Evolutionary conservation across 169 alveolate species (phyloP).

Genomic region (Plasmodium blacklocki): DNA sequence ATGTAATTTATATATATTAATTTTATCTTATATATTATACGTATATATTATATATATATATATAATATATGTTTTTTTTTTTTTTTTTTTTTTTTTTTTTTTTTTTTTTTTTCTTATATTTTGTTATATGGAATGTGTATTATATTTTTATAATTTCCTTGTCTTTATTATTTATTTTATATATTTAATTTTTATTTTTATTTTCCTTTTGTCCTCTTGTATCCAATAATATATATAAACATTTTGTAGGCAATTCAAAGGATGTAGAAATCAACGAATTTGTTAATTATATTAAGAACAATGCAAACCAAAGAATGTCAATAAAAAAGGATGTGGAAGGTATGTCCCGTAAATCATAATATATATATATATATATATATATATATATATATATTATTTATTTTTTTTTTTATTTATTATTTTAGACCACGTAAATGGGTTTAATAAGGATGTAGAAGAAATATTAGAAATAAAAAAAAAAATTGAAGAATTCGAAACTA

Average conservation of each 20-base stretch:
- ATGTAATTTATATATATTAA: neutral
- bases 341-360: neutral
- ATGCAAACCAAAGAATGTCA: constrained; percentile 38
- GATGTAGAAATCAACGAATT: constrained; percentile 21
- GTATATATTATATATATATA: neutral
- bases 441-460: constrained; percentile 38
- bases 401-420: neutral
- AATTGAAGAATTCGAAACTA: constrained; percentile 48
- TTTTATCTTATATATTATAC: neutral
- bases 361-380: neutral
- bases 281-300: constrained; percentile 29
- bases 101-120: neutral
- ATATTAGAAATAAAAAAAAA: constrained; percentile 36
- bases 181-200: constrained; percentile 22
- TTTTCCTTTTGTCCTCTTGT: constrained; percentile 1
- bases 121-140: no score
- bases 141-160: neutral
- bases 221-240: constrained; percentile 1
- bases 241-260: constrained; percentile 34
- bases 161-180: neutral
- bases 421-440: constrained; percentile 55
- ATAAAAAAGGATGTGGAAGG: constrained; percentile 69
- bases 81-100: neutral
- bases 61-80: constrained; percentile 2
- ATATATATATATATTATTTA: neutral